Base-by-base conservation (phyloP, 1,284 basidiomycete genomes). In the Fomes fomentarius region DNA sequence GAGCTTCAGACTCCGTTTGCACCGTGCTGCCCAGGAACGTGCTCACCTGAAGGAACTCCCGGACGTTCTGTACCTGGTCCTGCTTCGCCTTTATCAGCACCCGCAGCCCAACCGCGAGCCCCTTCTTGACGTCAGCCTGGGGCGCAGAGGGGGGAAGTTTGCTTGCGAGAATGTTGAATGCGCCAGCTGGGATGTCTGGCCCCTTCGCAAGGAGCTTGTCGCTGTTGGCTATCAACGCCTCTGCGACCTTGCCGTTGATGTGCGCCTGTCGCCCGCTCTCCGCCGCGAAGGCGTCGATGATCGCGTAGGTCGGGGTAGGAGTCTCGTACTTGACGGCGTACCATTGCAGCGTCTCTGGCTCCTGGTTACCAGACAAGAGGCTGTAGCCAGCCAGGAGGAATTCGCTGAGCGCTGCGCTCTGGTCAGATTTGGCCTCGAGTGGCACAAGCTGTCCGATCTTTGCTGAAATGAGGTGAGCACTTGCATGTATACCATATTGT, bases 281-380 rank as follows among this genome's bases (percentile, higher is more conserved):
- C 8, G 62, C 62, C 2, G 68, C 66, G 63, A 74, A 76, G 10
- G 75, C 74, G 61, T 77, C 74, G 63, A 78, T 73, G 56, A 76
- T 71, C 26, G 71, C 70, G 58, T 66, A 74, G 6, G 67, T 67
- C 8, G 66, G 64, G 46, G 64, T 51, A 26, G 54, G 58, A 42
- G 58, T 64, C 33, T 61, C 57, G 57, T 71, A 71, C 53, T 71
- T 68, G 30, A 75, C 52, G 7, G 69, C 74, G 56, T 70, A 75
- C 76, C 75, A 76, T 63, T 76, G 74, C 33, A 71, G 64, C 7
- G 75, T 76, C 33, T 70, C 68, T 2, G 71, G 69, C 60, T 78
- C 74, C 11, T 52, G 49, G 35, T 60, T 58, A 22, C 66, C 59
- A 3, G 56, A 46, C 35, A 73, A 69, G 40, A 76, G 64, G 34